Evolutionary conservation across 108 stramenopile genomes (phyloP), one percentile per base, ranked within the genome.

Genomic region (Cyclotella choctawhatcheeana): DNA sequence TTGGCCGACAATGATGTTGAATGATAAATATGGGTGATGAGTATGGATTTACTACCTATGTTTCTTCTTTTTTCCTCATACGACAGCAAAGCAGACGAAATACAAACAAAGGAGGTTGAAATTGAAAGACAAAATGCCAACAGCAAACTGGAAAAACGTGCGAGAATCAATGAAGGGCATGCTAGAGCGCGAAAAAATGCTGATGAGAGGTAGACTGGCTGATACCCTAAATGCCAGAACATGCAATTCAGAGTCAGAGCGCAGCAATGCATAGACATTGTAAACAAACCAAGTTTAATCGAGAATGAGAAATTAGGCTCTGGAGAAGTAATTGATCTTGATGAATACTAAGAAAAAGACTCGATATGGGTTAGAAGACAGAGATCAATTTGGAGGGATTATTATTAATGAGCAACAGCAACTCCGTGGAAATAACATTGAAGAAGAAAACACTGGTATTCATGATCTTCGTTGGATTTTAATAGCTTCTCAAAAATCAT

Each of bases 61-160:
- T n/a, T n/a, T n/a, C n/a, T n/a, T n/a, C n/a, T n/a, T n/a, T n/a
- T n/a, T n/a, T n/a, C n/a, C n/a, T n/a, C n/a, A n/a, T 48, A n/a
- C 47, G 18, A 33, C 4, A 31, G 33, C 25, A 64, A 54, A 48
- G 55, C 62, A 8, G 62, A 73, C 53, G 35, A 64, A 33, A 73
- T 73, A 33, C 25, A 56, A 35, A 30, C 53, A n/a, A 53, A 66
- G 47, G 68, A 61, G 3, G 25, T 64, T 21, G 47, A 69, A 22
- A 67, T 69, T 18, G 76, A 77, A 29, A 61, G 68, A 34, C 47
- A 54, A 22, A 62, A 69, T 30, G 63, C 68, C 53, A 70, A 68
- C 32, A 67, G 59, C 37, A 67, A 76, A 50, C 12, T 76, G 29
- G 67, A 51, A 21, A 61, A 20, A 43, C n/a, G 76, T 69, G 27